A percentile compares a stretch with the other conserved stretches of the same genome.
These are phyloP conservation scores for Eucalyptus coolabah DNA, from an alignment of 345 rosid species.

Conservation along the genomic window DNA sequence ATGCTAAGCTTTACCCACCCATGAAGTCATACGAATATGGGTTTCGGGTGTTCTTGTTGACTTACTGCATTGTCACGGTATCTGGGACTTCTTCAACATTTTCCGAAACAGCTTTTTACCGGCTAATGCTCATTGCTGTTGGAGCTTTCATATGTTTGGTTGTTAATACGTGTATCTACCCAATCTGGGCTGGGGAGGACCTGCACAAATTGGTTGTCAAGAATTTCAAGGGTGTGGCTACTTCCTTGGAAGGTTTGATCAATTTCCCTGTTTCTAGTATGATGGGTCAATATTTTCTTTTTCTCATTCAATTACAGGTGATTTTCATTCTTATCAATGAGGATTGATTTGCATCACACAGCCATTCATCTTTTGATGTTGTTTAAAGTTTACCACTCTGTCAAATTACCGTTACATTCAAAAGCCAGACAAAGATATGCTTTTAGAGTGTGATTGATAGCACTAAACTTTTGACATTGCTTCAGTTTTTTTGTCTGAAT, in stretches of 20 bases:
- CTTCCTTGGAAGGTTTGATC: conserved; percentile 66
- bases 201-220: conserved; percentile 71
- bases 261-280: not conserved
- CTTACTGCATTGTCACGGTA: conserved; percentile 77
- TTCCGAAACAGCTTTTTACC: conserved; percentile 42
- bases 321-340: not conserved
- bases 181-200: conserved; percentile 90
- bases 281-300: not conserved
- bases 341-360: not conserved
- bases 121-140: conserved; percentile 44
- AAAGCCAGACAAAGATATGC: not conserved
- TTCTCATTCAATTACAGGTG: not conserved
- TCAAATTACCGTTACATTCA: not conserved
- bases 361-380: not conserved
- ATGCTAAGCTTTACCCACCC: conserved; percentile 51
- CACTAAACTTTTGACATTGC: not conserved
- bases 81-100: conserved; percentile 52
- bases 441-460: not conserved
- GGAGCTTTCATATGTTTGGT: conserved; percentile 61
- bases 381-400: not conserved
- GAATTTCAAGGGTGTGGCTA: conserved; percentile 65
- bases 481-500: not conserved
- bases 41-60: conserved; percentile 78
- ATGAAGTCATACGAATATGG: conserved; percentile 80
- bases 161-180: conserved; percentile 49